Evolutionary conservation across 2,329 filamentous ascomycete genomes (phyloP).

Genomic region (Ophiocordyceps camponoti-leonardi): DNA sequence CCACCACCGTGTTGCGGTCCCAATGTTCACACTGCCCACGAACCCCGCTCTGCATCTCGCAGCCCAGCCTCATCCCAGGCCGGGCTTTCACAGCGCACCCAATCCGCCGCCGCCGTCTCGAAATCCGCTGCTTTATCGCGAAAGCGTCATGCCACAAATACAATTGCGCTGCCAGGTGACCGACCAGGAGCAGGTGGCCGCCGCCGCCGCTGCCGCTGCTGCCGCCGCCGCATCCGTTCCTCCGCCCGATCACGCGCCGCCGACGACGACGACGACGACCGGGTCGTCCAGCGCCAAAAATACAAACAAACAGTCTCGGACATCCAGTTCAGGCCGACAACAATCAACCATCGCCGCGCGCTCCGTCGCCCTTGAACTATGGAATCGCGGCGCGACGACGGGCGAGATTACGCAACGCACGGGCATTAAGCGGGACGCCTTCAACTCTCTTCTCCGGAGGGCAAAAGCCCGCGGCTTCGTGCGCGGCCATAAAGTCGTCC

Average conservation of each 20-base stretch:
- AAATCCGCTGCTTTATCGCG: too few species aligned
- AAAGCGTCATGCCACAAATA: not conserved
- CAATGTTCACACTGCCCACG: not conserved
- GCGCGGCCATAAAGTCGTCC: not conserved
- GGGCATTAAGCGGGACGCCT: not conserved
- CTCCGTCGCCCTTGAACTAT: not conserved
- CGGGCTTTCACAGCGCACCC: not conserved
- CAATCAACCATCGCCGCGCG: not conserved
- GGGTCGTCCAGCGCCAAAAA: not conserved
- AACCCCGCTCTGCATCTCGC: not conserved
- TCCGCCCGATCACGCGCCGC: not conserved
- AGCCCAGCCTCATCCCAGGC: not conserved
- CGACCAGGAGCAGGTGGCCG: not conserved
- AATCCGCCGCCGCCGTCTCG: too few species aligned
- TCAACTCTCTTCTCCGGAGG: not conserved
- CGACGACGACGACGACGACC: too few species aligned
- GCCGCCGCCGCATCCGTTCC: not conserved
- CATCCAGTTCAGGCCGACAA: not conserved
- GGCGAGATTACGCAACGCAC: not conserved
- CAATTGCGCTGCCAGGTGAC: not conserved
- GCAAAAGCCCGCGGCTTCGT: not conserved
- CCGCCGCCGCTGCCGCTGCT: not conserved
- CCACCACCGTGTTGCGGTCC: not conserved
- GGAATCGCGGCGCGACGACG: not conserved
- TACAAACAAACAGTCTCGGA: not conserved